These are phyloP conservation scores for Coffea eugenioides DNA, from an alignment of 257 asterid species.

Conservation along the genomic window DNA sequence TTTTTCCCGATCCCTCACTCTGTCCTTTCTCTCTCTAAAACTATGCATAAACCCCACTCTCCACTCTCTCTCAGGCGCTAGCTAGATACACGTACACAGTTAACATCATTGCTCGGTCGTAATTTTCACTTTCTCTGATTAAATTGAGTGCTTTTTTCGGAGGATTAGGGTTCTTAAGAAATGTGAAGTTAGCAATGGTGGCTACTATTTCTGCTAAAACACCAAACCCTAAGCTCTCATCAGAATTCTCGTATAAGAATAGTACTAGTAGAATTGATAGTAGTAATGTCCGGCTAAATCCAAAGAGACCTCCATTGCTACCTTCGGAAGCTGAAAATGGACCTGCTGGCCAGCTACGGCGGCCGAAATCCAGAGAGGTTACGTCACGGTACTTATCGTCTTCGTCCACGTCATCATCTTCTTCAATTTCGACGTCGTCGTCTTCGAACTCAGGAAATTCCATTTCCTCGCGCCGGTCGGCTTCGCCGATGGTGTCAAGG, in stretches of 20 bases:
- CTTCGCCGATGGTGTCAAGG: constrained; percentile 49
- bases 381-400: constrained; percentile 61
- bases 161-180: constrained; percentile 28
- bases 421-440: constrained; percentile 59
- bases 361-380: constrained; percentile 56
- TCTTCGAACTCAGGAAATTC: constrained; percentile 57
- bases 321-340: constrained; percentile 62
- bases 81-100: neutral
- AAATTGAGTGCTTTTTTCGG: constrained; percentile 15
- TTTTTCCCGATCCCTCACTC: constrained; percentile 26
- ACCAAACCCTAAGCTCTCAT: constrained; percentile 51
- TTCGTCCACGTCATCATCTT: constrained; percentile 54
- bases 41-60: constrained; percentile 23
- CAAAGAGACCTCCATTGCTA: constrained; percentile 59
- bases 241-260: constrained; percentile 17
- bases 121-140: constrained; percentile 17
- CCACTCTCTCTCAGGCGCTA: constrained; percentile 12
- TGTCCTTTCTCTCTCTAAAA: constrained; percentile 32
- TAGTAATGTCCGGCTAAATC: constrained; percentile 23
- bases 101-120: neutral
- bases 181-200: constrained; percentile 64
- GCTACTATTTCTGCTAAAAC: constrained; percentile 46
- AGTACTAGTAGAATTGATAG: constrained; percentile 6
- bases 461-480: constrained; percentile 40
- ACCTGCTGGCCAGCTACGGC: constrained; percentile 34